These are phyloP conservation scores for Coemansia sp. DNA, from an alignment of 192 early-diverging fungal species.

Conservation along the genomic window DNA sequence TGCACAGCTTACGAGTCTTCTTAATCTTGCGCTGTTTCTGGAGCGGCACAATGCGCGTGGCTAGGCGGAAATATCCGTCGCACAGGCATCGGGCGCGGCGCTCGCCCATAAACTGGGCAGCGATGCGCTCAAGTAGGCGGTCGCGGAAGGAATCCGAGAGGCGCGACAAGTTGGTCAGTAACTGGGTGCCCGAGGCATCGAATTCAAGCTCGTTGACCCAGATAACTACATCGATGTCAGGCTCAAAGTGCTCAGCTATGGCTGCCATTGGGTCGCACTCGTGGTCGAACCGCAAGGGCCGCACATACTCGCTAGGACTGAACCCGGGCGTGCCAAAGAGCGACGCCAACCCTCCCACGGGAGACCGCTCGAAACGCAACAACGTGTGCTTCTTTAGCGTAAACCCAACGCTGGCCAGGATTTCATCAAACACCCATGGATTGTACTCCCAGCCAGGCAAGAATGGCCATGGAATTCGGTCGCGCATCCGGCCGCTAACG, in stretches of 20 bases:
- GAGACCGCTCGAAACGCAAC: constrained; percentile 67
- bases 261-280: constrained; percentile 46
- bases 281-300: constrained; percentile 28
- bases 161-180: constrained; percentile 27
- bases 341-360: constrained; percentile 33
- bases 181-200: constrained; percentile 12
- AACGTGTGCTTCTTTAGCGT: constrained; percentile 73
- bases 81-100: constrained; percentile 20
- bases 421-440: constrained; percentile 76
- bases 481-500: constrained; percentile 65
- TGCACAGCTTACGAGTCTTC: constrained; percentile 65
- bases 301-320: constrained; percentile 22
- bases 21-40: constrained; percentile 60
- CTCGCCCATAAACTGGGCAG: constrained; percentile 46
- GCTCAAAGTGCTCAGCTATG: constrained; percentile 40
- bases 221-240: constrained; percentile 52
- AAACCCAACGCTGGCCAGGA: constrained; percentile 73
- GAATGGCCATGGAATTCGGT: constrained; percentile 72
- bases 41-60: constrained; percentile 46
- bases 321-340: constrained; percentile 25
- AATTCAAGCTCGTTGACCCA: constrained; percentile 56
- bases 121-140: constrained; percentile 43
- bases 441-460: constrained; percentile 58
- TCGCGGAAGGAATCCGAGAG: constrained; percentile 42
- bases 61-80: constrained; percentile 60